Percentiles rank a stretch among this genome's conserved stretches.
These are phyloP conservation scores for Rhipidocladum racemiflorum DNA, from an alignment of 176 grass and related monocot species.

Conservation along the genomic window DNA sequence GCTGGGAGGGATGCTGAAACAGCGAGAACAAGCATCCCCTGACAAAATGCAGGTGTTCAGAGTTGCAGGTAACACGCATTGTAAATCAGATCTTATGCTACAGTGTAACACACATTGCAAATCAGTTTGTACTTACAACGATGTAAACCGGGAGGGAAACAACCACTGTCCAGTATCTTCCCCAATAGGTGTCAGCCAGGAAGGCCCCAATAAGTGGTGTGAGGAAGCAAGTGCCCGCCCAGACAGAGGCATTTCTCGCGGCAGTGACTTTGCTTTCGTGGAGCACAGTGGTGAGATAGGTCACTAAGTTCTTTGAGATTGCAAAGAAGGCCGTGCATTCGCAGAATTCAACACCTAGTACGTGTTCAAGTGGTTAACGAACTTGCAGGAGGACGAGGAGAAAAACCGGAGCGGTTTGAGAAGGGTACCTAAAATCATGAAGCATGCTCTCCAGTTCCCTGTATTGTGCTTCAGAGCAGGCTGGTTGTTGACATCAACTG, in stretches of 20 bases:
- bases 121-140: not conserved
- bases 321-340: not conserved
- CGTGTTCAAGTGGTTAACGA: not conserved
- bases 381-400: not conserved
- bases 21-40: conserved; percentile 34
- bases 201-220: conserved; percentile 11
- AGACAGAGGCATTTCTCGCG: not conserved
- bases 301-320: conserved; percentile 2
- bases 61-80: not conserved
- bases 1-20: conserved; percentile 6
- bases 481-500: conserved; percentile 13
- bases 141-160: not conserved
- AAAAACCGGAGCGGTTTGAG: not conserved
- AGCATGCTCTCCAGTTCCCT: conserved; percentile 28
- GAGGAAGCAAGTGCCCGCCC: not conserved
- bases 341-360: conserved; percentile 15
- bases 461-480: conserved; percentile 24
- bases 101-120: not conserved
- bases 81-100: not conserved
- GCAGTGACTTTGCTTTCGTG: not conserved
- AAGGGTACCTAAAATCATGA: conserved; percentile 8
- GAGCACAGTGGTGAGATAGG: conserved; percentile 11
- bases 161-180: conserved; percentile 16
- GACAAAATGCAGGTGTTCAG: not conserved
- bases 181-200: conserved; percentile 16